Base-by-base conservation (phyloP, 345 rosid genomes). In the Microcos paniculata region DNA sequence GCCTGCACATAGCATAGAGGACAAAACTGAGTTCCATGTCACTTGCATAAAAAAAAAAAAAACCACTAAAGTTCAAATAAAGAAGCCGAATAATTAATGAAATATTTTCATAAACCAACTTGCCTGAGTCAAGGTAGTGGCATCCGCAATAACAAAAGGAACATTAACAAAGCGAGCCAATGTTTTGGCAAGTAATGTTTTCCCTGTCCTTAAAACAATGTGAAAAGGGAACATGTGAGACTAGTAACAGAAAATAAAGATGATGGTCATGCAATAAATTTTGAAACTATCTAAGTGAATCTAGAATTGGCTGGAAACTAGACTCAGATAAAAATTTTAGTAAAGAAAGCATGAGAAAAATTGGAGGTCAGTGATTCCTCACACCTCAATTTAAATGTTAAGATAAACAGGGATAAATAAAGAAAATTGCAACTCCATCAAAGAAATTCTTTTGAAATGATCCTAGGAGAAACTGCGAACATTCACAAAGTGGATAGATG, bases 51-150 rank as follows among this genome's bases (percentile, higher is more conserved):
- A 16, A 59, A 48, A 42, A 33, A 24, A 16, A 59, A 48, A 42
- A 51, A 68, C 38, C 55, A 26, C 40, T 14, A 67, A 59, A 72
- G 19, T 49, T 74, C 43, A 74, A 74, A 46, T 6, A 0, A 76
- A 6, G 10, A 24, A 24, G 46, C 18, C 65, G 18, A 64, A 51
- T 56, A 31, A 76, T 43, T 24, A 35, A 24, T 59, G 61, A 51
- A 51, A 72, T 26, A 49, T 49, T 48, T 24, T 62, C 9, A 49
- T 49, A 62, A 63, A 43, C 31, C 30, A 77, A 81, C 90, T 87
- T 89, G 88, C 98, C 98, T 94, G 97, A 76, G 98, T 94, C 80
- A 94, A 87, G n/a, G 98, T 92, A 51, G 98, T 94, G 46, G 98
- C 97, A 88, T 94, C 98, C 19, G 96, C 88, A 77, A 92, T 94